These are phyloP conservation scores for Neofusicoccum cordaticola DNA, from an alignment of 2,329 filamentous ascomycete genomes.

Conservation along the genomic window DNA sequence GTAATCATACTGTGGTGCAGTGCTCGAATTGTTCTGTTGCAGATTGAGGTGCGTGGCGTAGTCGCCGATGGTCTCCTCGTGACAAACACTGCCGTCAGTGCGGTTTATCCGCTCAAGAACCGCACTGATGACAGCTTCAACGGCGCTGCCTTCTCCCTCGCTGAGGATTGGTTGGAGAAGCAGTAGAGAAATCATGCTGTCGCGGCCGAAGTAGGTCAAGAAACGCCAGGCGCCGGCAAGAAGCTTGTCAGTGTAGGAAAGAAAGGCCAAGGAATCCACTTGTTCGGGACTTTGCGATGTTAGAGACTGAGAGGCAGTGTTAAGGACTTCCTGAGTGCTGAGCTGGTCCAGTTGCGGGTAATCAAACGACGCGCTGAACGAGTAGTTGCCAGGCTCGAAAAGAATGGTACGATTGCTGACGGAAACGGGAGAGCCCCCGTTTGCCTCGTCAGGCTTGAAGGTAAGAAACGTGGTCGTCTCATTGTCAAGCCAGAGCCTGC, in stretches of 20 bases:
- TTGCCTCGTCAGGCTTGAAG: conserved; percentile 39
- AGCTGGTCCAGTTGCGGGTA: conserved; percentile 62
- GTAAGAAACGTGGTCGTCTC: conserved; percentile 55
- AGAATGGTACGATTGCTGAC: conserved; percentile 40
- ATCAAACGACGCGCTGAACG: conserved; percentile 59
- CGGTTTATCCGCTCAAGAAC: conserved; percentile 61
- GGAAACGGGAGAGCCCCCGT: conserved; percentile 19
- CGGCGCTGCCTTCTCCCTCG: conserved; percentile 52
- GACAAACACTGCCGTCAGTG: conserved; percentile 59
- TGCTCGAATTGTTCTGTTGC: conserved; percentile 53
- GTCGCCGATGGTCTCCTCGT: conserved; percentile 65
- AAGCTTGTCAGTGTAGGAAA: conserved; percentile 63
- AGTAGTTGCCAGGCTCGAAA: conserved; percentile 56
- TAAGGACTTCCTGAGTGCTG: conserved; percentile 50
- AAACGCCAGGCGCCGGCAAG: conserved; percentile 65
- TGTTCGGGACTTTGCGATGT: conserved; percentile 47
- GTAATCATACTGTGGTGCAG: conserved; percentile 55
- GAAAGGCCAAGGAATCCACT: conserved; percentile 57
- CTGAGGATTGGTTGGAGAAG: conserved; percentile 59
- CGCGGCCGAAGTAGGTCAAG: conserved; percentile 65
- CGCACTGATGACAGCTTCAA: conserved; percentile 61
- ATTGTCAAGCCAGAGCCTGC: conserved; percentile 61
- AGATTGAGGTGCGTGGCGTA: conserved; percentile 61
- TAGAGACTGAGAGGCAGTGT: conserved; percentile 45
- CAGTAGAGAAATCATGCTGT: conserved; percentile 61